Evolutionary conservation across 192 early-diverging fungal species (phyloP), one percentile per base, ranked within the genome.

Genomic region (Coemansia sp.): DNA sequence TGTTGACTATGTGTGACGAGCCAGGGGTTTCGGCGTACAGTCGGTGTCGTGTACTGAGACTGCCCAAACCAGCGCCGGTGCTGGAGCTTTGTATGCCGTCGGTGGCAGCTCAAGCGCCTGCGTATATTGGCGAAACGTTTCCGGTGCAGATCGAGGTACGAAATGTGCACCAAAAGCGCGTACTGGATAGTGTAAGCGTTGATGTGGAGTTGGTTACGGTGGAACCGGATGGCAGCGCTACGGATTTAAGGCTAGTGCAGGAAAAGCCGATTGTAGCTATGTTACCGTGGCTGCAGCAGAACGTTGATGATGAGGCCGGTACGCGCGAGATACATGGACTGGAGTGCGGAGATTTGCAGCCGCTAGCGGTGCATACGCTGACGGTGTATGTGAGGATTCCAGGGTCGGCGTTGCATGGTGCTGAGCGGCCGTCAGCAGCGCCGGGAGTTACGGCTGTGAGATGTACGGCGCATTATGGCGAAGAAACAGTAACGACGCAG

Each of bases 11-110:
- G 16, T 48, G n/a, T 13, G 13, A 27, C 0, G 72, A 69, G 48
- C 71, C 76, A 2, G 59, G 29, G 54, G 66, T 70, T 49, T 67
- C 71, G 22, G 65, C 54, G 19, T 80, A 80, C 57, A 80, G 77
- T 51, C 56, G 77, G 3, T 74, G 77, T 58, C 71, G 77, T 20
- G 41, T 52, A 6, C 43, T 80, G 14, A 23, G 18, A 0, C 41
- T 69, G 39, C 59, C 76, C 4, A 20, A 49, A 26, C 16, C 64
- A 1, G 41, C 53, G 22, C 68, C 54, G 1, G 55, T 37, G 2
- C 54, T 74, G 47, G 22, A 19, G 3, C 50, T 75, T 2, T 29
- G 23, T 6, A 32, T 69, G 4, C 72, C 72, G 19, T 59, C 58
- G 13, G 62, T 64, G 2, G 71, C 29, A 0, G 45, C 35, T 4